Base-by-base conservation (phyloP, 345 rosid species). In the Sonneratia alba region DNA sequence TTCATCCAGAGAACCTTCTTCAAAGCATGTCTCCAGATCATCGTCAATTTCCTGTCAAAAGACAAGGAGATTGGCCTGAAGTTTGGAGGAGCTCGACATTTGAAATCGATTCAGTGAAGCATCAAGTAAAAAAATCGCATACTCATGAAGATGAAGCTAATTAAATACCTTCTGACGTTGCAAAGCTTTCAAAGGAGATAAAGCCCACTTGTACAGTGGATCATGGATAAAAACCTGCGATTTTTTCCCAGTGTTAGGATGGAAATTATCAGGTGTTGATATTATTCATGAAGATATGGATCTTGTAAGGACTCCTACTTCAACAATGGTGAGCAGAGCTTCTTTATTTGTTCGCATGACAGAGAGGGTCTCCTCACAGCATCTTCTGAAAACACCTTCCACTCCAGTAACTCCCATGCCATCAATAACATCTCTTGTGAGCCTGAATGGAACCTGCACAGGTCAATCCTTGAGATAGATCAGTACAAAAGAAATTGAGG, bases 381-480 rank as follows among this genome's bases (percentile, higher is more conserved):
- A 92, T 85, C 86, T 88, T 81, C 99, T 86, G 79, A 90, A 92
- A 73, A 95, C 88, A 34, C 97, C 99, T 89, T 92, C 97, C 72
- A 92, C 97, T 80, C 99, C 99, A 57, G 97, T 86, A 66, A 88
- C 88, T 76, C 99, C 99, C 99, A 92, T 95, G 70, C 97, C 99
- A 80, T 95, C 97, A 62, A 90, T 84, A 70, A 90, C 84, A 77
- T 95, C 99, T 81, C 96, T 87, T 51, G 99, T 92, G 74, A 95
- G 86, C 80, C 97, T 90, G 87, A 95, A 95, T 6, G 99, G 99
- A 51, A 95, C 92, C 98, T 94, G 85, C 72, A 73, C 73, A 37
- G 73, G 48, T 66, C 37, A 15, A 51, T 16, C 21, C 16, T 36
- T 10, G 1, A 16, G 36, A 55, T 47, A 36, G 21, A 18, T 67